Conservation (phyloP, 768 basidiomycete genomes). For the Cubamyces lactineus region DNA sequence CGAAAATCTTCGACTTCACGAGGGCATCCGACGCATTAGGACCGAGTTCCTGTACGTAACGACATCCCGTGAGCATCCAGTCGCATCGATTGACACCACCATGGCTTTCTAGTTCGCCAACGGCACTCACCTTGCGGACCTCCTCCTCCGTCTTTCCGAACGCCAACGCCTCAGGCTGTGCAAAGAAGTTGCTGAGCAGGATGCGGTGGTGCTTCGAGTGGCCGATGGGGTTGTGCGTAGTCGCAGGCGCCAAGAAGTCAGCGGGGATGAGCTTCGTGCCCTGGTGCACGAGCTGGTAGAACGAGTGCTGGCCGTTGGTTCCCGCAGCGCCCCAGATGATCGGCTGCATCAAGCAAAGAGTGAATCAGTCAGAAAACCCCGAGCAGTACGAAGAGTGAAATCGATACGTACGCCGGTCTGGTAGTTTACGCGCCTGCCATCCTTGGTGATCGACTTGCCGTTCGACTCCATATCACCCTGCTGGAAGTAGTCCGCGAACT, state of each 20-base stretch:
- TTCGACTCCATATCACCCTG: conserved; percentile 99
- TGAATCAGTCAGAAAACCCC: not conserved
- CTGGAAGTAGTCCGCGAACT: conserved; percentile 99
- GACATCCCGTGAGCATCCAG: no score
- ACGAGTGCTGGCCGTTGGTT: conserved; percentile 99
- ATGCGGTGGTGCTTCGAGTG: conserved; percentile 95
- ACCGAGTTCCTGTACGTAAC: conserved; percentile 57
- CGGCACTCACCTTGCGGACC: conserved; percentile 50
- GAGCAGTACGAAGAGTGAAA: not conserved
- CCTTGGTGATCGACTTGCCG: conserved; percentile 95
- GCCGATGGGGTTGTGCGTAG: conserved; percentile 86
- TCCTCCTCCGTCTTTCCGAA: conserved; percentile 96
- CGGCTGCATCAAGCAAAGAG: conserved; percentile 51
- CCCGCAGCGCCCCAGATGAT: conserved; percentile 99
- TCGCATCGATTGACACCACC: no score
- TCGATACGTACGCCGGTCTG: conserved; percentile 82
- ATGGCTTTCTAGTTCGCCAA: no score
- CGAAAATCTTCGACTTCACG: conserved; percentile 97
- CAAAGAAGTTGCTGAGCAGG: conserved; percentile 96
- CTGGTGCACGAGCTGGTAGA: conserved; percentile 97
- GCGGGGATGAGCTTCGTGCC: conserved; percentile 91
- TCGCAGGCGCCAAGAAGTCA: conserved; percentile 91
- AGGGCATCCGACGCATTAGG: conserved; percentile 77
- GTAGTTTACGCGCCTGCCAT: conserved; percentile 90
- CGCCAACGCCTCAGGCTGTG: conserved; percentile 95